phyloP scores from a whole-genome alignment of 257 asterid species.

The Solanum peruvianum region DNA sequence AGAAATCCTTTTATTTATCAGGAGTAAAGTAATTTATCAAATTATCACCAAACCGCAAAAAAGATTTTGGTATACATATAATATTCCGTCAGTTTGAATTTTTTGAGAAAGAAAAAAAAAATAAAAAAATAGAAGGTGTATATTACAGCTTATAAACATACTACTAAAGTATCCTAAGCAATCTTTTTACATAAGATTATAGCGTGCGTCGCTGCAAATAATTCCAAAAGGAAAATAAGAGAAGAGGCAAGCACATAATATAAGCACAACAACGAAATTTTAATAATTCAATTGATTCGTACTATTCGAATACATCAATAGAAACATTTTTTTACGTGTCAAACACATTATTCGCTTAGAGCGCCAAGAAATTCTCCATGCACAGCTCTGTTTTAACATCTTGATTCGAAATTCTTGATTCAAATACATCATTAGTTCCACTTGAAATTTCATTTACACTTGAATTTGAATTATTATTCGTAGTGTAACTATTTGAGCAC shows the following conservation, averaged over 20 bases:
- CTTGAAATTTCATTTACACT: not conserved
- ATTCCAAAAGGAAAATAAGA: not conserved
- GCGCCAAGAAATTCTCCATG: not conserved
- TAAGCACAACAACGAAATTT: accelerated
- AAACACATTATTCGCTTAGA: not conserved
- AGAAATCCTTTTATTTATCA: not conserved
- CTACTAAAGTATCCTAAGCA: not conserved
- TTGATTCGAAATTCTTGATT: not conserved
- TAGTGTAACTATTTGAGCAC: not conserved
- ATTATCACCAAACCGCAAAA: not conserved
- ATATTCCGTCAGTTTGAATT: not conserved
- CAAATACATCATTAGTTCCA: not conserved
- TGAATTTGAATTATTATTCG: not conserved
- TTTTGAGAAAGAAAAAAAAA: not conserved
- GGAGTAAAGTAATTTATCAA: too few species aligned
- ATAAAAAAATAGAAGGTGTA: not conserved
- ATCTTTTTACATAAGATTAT: not conserved
- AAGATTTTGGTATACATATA: too few species aligned
- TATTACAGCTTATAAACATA: not conserved
- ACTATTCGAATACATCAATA: too few species aligned
- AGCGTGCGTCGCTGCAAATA: not conserved
- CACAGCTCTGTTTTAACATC: not conserved
- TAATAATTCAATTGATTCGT: not conserved
- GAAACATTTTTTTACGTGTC: not conserved
- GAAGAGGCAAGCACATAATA: not conserved